Conservation (phyloP, 352 stramenopile genomes). For the Phytopythium delawarense region DNA sequence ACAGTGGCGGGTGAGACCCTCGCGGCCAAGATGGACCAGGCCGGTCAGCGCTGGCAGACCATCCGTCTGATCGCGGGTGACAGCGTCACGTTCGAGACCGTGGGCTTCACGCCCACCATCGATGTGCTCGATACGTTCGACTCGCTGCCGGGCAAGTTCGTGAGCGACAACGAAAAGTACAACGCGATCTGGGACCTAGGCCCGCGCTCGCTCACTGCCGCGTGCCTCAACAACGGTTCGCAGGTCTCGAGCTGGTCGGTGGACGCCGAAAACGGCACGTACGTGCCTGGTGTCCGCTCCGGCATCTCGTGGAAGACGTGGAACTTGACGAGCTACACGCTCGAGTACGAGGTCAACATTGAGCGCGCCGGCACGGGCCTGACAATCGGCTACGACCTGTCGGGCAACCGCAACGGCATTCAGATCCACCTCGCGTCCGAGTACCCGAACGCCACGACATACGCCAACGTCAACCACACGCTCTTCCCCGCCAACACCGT, state of each 20-base stretch:
- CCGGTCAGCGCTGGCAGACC: constrained; percentile 23
- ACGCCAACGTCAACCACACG: constrained; percentile 23
- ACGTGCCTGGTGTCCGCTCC: constrained; percentile 21
- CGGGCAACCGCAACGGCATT: constrained; percentile 23
- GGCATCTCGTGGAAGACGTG: constrained; percentile 24
- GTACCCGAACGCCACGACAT: constrained; percentile 23
- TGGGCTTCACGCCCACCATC: constrained; percentile 20
- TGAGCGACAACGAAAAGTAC: constrained; percentile 28
- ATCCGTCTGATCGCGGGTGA: constrained; percentile 20
- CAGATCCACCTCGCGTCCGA: constrained; percentile 31
- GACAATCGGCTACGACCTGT: constrained; percentile 24
- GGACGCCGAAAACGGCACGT: constrained; percentile 24
- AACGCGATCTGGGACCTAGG: constrained; percentile 28
- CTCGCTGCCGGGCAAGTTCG: constrained; percentile 21
- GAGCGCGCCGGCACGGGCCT: constrained; percentile 16
- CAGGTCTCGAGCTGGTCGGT: constrained; percentile 22
- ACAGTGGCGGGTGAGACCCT: constrained; percentile 14
- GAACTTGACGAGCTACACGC: constrained; percentile 27
- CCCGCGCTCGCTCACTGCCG: constrained; percentile 19
- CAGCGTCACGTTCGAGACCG: constrained; percentile 21
- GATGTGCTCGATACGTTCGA: constrained; percentile 23
- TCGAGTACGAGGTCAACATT: constrained; percentile 28
- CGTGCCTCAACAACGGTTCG: constrained; percentile 20
- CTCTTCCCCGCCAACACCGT: constrained; percentile 26
- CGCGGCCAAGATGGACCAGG: constrained; percentile 21